Base-by-base conservation (phyloP, 352 stramenopile genomes). In the Phytophthora hybrid region DNA sequence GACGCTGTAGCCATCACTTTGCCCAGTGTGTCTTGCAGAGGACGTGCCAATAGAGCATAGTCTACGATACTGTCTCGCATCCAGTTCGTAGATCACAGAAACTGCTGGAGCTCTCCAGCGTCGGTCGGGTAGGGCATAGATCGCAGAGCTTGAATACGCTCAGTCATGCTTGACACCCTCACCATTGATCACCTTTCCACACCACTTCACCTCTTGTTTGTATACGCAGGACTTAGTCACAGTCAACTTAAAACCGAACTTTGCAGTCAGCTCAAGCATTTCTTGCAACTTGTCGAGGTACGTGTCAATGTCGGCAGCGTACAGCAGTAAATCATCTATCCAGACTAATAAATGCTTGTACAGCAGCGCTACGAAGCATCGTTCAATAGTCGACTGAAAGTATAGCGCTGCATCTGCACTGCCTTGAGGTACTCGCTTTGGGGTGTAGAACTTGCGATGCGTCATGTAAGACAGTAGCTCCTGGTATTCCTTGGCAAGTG, bases 311-410 rank as follows among this genome's bases (percentile, higher is more conserved):
- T 75, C 63, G 2, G n/a, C 37, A 19, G 70, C 68, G 44, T 74
- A 78, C 13, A 83, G 19, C 6, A 86, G 55, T 2, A 85, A 21
- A 44, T 82, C 64, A 26, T 82, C 79, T 13, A 85, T 78, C 69
- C 76, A 85, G 2, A 79, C 34, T 23, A 83, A 46, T 14, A 80
- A 46, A 19, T 64, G 41, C 13, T 64, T 53, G 23, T 55, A 55
- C 39, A 64, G 41, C 37, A 64, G 23, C 23, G 9, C 55, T 4
- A 11, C 23, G 7, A 64, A 49, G 16, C 63, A 70, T 18, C 18
- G 18, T 18, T 64, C 54, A 21, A 71, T 71, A 1, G 52, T 63
- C 3, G 32, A 16, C 49, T 81, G 69, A 34, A 79, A 81, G 21
- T 75, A 54, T 1, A 81, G 19, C 29, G 44, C 69, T 63, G 39